Evolutionary conservation across 129 eudicot species (phyloP).

Genomic region (Saussurea involucrata): DNA sequence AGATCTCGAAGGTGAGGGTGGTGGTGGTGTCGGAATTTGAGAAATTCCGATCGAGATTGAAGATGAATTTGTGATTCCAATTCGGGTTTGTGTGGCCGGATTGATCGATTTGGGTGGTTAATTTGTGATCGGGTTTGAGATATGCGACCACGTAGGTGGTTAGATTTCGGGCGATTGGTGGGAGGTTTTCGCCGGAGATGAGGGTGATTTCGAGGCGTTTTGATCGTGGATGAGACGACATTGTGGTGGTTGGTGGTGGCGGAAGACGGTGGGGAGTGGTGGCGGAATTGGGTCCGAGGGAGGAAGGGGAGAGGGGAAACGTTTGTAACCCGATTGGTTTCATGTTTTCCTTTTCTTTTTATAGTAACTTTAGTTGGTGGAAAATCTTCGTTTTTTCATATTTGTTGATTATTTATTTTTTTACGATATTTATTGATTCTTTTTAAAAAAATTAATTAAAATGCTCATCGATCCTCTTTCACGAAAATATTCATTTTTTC

Average conservation of each 20-base stretch:
- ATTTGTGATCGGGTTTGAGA: conserved; percentile 32
- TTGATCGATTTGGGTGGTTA: conserved; percentile 43
- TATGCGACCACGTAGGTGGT: conserved; percentile 51
- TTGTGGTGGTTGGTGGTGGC: not conserved
- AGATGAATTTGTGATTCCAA: conserved; percentile 42
- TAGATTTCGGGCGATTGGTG: conserved; percentile 37
- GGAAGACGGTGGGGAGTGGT: not conserved
- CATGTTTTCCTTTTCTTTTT: not conserved
- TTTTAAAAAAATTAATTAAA: too few relatives aligned
- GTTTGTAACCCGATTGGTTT: not conserved
- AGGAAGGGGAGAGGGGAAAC: not conserved
- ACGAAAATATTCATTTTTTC: too few relatives aligned
- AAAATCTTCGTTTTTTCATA: not conserved
- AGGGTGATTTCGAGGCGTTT: conserved; percentile 38
- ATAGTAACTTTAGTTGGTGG: not conserved
- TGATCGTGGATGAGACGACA: not conserved
- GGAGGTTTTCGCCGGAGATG: conserved; percentile 50
- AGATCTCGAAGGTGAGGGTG: conserved; percentile 39
- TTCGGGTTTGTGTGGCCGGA: conserved; percentile 47
- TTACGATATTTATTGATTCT: too few relatives aligned
- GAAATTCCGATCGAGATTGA: conserved; percentile 31
- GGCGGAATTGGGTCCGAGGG: not conserved
- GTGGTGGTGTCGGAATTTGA: conserved; percentile 10
- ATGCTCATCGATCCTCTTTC: too few relatives aligned
- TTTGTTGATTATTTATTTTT: too few relatives aligned